Conservation (phyloP, 805 yeast species). For the Ogataea nakhonphanomensis region DNA sequence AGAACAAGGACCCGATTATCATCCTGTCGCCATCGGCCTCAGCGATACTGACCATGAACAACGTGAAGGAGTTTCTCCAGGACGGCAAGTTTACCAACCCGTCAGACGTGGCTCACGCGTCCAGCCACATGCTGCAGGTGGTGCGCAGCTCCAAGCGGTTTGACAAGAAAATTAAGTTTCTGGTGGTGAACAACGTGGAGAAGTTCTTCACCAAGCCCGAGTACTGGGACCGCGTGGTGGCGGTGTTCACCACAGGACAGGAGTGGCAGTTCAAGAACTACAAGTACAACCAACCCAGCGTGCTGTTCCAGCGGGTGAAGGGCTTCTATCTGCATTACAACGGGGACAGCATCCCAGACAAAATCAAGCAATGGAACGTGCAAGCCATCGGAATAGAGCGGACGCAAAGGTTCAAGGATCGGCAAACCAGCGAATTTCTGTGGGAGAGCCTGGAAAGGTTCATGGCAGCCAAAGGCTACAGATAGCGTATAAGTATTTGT, state of each 20-base stretch:
- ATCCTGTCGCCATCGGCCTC: conserved; percentile 79
- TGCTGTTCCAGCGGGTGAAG: conserved; percentile 74
- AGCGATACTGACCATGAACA: conserved; percentile 59
- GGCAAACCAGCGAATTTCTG: conserved; percentile 77
- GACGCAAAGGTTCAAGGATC: conserved; percentile 79
- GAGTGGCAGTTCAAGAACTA: conserved; percentile 93
- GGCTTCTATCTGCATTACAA: conserved; percentile 77
- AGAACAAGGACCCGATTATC: conserved; percentile 61
- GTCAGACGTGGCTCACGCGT: conserved; percentile 34
- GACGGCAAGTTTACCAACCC: conserved; percentile 66
- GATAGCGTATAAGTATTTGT: conserved; percentile 13
- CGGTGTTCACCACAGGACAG: conserved; percentile 95
- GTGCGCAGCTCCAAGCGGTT: conserved; percentile 54
- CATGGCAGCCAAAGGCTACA: conserved; percentile 64
- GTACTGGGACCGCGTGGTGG: conserved; percentile 96
- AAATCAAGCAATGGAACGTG: conserved; percentile 86
- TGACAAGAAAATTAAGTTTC: conserved; percentile 54
- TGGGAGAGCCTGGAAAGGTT: conserved; percentile 83
- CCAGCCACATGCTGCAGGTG: conserved; percentile 45
- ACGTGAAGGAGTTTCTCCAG: conserved; percentile 68
- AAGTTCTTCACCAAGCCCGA: conserved; percentile 88
- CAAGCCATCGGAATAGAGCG: conserved; percentile 74
- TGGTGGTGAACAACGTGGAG: conserved; percentile 86
- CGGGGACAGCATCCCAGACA: conserved; percentile 76
- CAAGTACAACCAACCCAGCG: conserved; percentile 76